These are phyloP conservation scores for Balamuthia mandrillaris DNA, from an alignment of 208 protist species.

Conservation along the genomic window DNA sequence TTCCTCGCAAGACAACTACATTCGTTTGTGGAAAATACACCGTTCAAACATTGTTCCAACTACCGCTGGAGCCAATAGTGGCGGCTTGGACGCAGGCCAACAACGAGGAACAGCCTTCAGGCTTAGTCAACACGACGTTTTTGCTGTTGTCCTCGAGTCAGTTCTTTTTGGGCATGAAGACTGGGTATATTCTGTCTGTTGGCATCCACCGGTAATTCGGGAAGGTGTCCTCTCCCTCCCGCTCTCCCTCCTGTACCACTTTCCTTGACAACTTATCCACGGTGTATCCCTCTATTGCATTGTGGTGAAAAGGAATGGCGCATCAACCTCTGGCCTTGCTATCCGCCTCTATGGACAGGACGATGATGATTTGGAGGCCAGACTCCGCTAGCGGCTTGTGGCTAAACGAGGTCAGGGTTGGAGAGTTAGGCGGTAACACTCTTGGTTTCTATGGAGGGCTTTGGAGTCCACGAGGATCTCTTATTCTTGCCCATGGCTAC, in stretches of 20 bases:
- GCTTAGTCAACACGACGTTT: background rate
- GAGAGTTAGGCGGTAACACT: slow-evolving; percentile 68
- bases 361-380: slow-evolving; percentile 62
- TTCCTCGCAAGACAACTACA: slow-evolving; percentile 57
- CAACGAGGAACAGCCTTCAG: background rate
- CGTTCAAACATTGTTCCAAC: too few relatives aligned
- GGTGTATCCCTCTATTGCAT: too few relatives aligned
- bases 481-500: slow-evolving; percentile 60
- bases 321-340: slow-evolving; percentile 54
- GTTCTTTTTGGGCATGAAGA: slow-evolving; percentile 62
- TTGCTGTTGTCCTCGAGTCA: slow-evolving; percentile 46
- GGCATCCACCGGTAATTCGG: slow-evolving; percentile 36
- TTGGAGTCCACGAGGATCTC: slow-evolving; percentile 7
- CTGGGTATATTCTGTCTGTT: slow-evolving; percentile 64
- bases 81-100: slow-evolving; percentile 13
- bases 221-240: background rate
- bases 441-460: slow-evolving; percentile 57
- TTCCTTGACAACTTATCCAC: background rate
- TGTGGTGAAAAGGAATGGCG: background rate
- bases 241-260: background rate
- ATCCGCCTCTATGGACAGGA: slow-evolving; percentile 65
- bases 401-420: slow-evolving; percentile 52
- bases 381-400: slow-evolving; percentile 45
- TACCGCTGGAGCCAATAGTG: background rate
- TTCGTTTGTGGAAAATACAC: slow-evolving; percentile 50